A percentile compares a stretch with the other conserved stretches of the same genome.
phyloP scores from a whole-genome alignment of 495 filamentous ascomycete genomes.

The Acidomyces sp. region DNA sequence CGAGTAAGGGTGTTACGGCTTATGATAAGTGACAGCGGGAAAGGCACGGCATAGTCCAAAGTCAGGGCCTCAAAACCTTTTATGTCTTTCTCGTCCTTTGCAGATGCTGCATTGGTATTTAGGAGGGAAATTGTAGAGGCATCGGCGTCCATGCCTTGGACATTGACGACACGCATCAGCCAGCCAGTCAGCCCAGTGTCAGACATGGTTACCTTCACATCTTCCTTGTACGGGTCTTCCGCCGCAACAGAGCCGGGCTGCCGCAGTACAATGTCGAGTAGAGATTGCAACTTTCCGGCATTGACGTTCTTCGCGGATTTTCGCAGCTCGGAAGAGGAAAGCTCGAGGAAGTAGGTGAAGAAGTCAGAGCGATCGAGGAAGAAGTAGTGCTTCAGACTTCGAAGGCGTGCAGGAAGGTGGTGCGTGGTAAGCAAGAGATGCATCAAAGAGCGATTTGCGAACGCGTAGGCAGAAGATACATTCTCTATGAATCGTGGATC shows the following conservation, averaged over 20 bases:
- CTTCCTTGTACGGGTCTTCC: constrained; percentile 92
- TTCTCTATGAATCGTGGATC: constrained; percentile 74
- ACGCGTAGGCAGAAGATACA: constrained; percentile 84
- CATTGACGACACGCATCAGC: constrained; percentile 90
- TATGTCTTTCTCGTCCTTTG: constrained; percentile 63
- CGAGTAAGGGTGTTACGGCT: constrained; percentile 89
- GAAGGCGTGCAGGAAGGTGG: constrained; percentile 68
- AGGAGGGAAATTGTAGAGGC: constrained; percentile 37
- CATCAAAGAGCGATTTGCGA: constrained; percentile 89
- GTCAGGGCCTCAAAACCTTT: constrained; percentile 82
- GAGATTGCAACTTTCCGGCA: constrained; percentile 78
- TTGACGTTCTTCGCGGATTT: constrained; percentile 83
- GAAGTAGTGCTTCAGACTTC: constrained; percentile 95
- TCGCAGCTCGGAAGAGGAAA: constrained; percentile 71
- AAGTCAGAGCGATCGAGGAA: constrained; percentile 97
- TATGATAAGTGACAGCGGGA: constrained; percentile 92
- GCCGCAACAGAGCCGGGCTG: constrained; percentile 91
- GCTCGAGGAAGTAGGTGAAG: constrained; percentile 92
- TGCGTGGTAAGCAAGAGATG: constrained; percentile 86
- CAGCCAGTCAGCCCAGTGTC: constrained; percentile 82
- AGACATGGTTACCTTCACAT: constrained; percentile 95
- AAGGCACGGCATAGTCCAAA: constrained; percentile 86
- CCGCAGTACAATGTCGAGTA: constrained; percentile 85
- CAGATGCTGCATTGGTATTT: constrained; percentile 38
- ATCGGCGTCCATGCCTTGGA: constrained; percentile 85